Evolutionary conservation across 2,329 filamentous ascomycete genomes (phyloP), one percentile per base, ranked within the genome.

Genomic region (Rhytidhysteron rufulum): DNA sequence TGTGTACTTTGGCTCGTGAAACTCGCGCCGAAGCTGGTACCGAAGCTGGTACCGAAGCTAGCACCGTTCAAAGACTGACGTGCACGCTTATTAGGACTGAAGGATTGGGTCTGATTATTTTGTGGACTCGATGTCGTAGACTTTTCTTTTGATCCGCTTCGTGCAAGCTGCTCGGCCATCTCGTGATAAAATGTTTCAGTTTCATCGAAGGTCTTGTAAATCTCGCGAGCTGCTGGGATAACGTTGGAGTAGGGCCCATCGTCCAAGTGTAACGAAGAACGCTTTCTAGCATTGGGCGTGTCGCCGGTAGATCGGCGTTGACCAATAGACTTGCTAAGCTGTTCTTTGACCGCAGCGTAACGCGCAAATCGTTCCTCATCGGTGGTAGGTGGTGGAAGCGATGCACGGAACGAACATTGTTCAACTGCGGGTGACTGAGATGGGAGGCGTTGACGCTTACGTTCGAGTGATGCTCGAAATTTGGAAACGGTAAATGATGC

Each of bases 101-200:
- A 13, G 24, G 8, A 13, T 7, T 8, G 13, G 7, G 8, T 7
- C 13, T 27, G 24, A 8, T 7, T 13, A 27, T 27, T 27, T 8
- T 27, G 9, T 11, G 6, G 33, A 4, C 7, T 9, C 34, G 20
- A 25, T 4, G 4, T 19, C 10, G 20, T n/a, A 51, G 55, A 24
- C 20, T 37, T 30, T 8, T 3, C 20, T n/a, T 4, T 6, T 3
- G 35, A 30, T 6, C 13, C 22, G 20, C 20, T 34, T 9, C 18
- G 30, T 13, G n/a, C 15, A 10, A 40, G 20, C 5, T 40, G 11
- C 7, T 33, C 25, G 9, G 31, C 20, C 3, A 25, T 21, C 18
- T 40, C 37, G 31, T 17, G 37, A 19, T 33, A 40, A 29, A 40
- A 34, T 6, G 15, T n/a, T 29, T 40, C 37, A 2, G 37, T 40